Conservation (phyloP, 768 basidiomycete genomes). For the Fistulinella prunicolor region DNA sequence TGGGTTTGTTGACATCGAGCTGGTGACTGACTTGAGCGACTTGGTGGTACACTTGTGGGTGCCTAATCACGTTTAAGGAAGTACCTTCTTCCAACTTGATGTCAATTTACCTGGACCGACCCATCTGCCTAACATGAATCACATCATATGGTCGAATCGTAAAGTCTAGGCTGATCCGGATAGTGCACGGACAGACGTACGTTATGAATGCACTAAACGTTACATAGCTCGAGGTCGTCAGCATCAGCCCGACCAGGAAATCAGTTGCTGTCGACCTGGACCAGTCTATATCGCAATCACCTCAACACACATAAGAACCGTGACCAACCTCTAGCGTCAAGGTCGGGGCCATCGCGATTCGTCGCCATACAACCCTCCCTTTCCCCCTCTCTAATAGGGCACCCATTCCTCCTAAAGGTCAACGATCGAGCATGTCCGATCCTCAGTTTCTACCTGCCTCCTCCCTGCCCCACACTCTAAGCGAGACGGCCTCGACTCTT, state of each 20-base stretch:
- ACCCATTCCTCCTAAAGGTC: no score
- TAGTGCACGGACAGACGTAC: no score
- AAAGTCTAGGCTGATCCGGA: no score
- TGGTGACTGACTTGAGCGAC: neutral
- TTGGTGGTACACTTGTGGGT: neutral
- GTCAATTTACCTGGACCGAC: no score
- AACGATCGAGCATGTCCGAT: slow-evolving; percentile 6
- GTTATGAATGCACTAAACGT: no score
- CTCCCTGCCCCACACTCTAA: slow-evolving; percentile 2
- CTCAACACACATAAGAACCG: slow-evolving; percentile 11
- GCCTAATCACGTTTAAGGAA: neutral
- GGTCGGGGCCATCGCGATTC: neutral
- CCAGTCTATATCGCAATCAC: slow-evolving; percentile 17
- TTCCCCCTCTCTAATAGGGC: no score
- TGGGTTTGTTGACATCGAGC: slow-evolving; percentile 7
- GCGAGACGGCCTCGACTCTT: slow-evolving; percentile 11
- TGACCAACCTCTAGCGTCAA: no score
- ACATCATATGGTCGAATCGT: no score
- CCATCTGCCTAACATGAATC: no score
- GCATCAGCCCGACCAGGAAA: no score
- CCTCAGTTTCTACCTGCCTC: neutral
- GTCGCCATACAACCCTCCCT: neutral
- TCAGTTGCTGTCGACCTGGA: neutral
- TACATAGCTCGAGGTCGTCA: no score
- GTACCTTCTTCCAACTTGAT: no score